Evolutionary conservation across 2,329 filamentous ascomycete species (phyloP), one percentile per base, ranked within the genome.

Genomic region (Fusarium annulatum): DNA sequence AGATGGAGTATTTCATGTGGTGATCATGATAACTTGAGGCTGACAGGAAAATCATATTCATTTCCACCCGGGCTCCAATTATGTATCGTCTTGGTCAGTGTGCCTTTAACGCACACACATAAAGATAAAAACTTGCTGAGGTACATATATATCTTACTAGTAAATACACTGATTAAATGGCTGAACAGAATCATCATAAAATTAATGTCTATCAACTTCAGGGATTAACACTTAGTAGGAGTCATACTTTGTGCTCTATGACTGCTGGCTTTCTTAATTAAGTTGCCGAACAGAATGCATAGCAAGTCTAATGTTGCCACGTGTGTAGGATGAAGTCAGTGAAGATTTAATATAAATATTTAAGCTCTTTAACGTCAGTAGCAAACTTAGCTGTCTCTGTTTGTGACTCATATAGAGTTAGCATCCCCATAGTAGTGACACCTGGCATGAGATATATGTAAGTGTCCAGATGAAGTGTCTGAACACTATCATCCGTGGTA

Each of bases 251-350:
- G 14, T 39, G 34, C 51, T 28, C 19, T 55, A 14, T 15, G 10
- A 12, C 15, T 4, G 34, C 28, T 39, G 34, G 14, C 23, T n/a
- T 28, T 53, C n/a, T 51, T 28, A 10, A 30, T 38, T 16, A 34
- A 42, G 34, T n/a, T 58, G 12, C 16, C n/a, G 21, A n/a, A 59
- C 15, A 26, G 21, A 9, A 42, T 28, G 18, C 26, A 46, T 19
- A 23, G 36, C 56, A 58, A 70, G 56, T 58, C 36, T 21, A 45
- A 28, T 38, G 43, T 23, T 60, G 61, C 62, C 61, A 71, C 61
- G 67, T 71, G 52, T 51, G 38, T 64, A 33, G 16, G 16, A 48
- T 26, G n/a, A 51, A 33, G 26, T 46, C 41, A 53, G 39, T 48
- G 16, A 28, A 19, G 30, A 23, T 19, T 26, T 30, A 19, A 9